phyloP scores from a whole-genome alignment of 768 basidiomycete genomes.

The Asterophora lycoperdoides region DNA sequence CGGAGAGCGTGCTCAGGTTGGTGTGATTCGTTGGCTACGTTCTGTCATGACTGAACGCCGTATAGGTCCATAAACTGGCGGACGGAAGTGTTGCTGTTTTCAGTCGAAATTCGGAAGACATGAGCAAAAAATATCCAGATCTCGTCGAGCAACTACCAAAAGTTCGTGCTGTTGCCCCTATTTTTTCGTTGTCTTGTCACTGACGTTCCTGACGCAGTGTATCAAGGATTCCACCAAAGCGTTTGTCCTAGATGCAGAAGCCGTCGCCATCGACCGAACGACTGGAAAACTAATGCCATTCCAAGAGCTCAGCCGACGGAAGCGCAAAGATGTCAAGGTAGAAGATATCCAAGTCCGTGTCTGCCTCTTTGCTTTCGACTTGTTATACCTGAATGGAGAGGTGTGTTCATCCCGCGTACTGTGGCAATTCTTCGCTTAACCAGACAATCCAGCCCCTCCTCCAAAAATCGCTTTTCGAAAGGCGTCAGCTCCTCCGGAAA shows the following conservation, averaged over 20 bases:
- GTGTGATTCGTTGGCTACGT: constrained; percentile 3
- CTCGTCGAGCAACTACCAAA: constrained; percentile 89
- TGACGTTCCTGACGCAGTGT: constrained; percentile 46
- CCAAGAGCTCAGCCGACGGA: constrained; percentile 92
- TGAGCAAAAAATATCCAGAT: constrained; percentile 99
- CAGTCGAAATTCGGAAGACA: constrained; percentile 97
- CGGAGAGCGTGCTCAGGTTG: constrained; percentile 91
- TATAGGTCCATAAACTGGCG: constrained; percentile 75
- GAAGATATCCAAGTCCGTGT: constrained; percentile 98
- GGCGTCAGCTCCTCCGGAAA: constrained; percentile 69
- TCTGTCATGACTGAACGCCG: not conserved
- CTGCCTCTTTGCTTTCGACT: constrained; percentile 93
- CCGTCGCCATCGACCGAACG: constrained; percentile 87
- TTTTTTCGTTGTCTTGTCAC: constrained; percentile 4
- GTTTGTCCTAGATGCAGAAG: constrained; percentile 95
- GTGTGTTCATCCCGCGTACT: constrained; percentile 38
- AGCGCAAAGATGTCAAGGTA: constrained; percentile 96
- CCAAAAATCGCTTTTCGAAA: constrained; percentile 66
- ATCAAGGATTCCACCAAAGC: constrained; percentile 79
- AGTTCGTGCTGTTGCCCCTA: constrained; percentile 37
- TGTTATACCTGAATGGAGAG: constrained; percentile 96
- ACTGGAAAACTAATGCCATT: constrained; percentile 92
- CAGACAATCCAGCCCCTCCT: constrained; percentile 66
- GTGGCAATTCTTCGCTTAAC: not conserved
- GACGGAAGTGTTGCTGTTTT: constrained; percentile 88